Percentiles rank a stretch among this genome's conserved stretches.
These are phyloP conservation scores for Fusarium nanum DNA, from an alignment of 2,329 filamentous ascomycete species.

Conservation along the genomic window DNA sequence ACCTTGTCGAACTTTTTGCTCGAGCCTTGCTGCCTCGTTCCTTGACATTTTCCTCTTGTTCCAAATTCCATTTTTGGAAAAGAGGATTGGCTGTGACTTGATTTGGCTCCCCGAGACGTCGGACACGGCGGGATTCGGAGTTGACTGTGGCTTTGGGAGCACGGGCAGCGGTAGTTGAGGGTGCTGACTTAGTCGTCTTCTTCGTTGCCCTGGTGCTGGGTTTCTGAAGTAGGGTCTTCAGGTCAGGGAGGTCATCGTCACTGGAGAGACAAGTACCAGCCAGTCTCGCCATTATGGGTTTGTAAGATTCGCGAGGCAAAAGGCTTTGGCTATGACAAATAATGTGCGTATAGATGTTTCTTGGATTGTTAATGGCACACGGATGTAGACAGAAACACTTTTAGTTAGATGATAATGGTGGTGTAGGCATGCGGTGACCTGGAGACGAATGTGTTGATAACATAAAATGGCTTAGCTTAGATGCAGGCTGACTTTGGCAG, in stretches of 20 bases:
- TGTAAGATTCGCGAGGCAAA: not conserved
- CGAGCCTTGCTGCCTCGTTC: not conserved
- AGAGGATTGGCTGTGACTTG: slow-evolving; percentile 47
- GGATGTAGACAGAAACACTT: slow-evolving; percentile 5
- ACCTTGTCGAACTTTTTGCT: not conserved
- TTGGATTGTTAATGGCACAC: slow-evolving; percentile 13
- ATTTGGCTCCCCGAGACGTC: slow-evolving; percentile 45
- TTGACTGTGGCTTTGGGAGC: slow-evolving; percentile 43
- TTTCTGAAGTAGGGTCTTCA: slow-evolving; percentile 48
- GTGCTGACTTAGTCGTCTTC: slow-evolving; percentile 8
- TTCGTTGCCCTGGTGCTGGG: slow-evolving; percentile 32
- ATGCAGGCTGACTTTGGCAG: not conserved
- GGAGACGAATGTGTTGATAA: not conserved
- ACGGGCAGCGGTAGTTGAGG: slow-evolving; percentile 32
- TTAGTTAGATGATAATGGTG: slow-evolving; percentile 13
- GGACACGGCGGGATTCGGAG: slow-evolving; percentile 47
- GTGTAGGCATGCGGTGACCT: slow-evolving; percentile 14
- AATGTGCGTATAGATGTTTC: not conserved
- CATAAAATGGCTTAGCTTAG: slow-evolving; percentile 20
- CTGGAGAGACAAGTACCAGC: slow-evolving; percentile 48
- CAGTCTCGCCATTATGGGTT: slow-evolving; percentile 46
- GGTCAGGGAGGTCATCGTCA: slow-evolving; percentile 58
- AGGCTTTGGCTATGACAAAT: slow-evolving; percentile 4
- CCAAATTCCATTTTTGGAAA: slow-evolving; percentile 49
- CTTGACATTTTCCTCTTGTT: slow-evolving; percentile 30